Percentiles rank a stretch among this genome's conserved stretches.
phyloP scores from a whole-genome alignment of 192 early-diverging fungal species.

The Mortierella antarctica region DNA sequence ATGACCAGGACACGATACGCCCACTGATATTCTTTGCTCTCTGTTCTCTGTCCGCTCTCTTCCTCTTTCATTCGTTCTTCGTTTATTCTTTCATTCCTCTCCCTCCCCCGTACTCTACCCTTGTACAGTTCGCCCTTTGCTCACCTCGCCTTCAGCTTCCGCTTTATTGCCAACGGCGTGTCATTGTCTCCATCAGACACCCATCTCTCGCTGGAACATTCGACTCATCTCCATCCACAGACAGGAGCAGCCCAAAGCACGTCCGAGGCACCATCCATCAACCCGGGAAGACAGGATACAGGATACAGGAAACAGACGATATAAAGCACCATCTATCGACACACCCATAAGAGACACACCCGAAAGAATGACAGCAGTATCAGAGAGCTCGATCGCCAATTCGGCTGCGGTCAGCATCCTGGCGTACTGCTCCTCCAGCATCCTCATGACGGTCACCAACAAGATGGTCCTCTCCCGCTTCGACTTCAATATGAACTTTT shows the following conservation, averaged over 20 bases:
- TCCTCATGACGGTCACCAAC: constrained; percentile 91
- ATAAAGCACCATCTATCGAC: too few relatives aligned
- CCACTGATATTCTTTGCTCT: neutral
- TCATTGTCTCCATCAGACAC: too few relatives aligned
- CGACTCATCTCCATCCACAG: neutral
- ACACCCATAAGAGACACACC: neutral
- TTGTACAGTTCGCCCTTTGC: neutral
- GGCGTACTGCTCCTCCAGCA: constrained; percentile 89
- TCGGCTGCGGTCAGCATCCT: constrained; percentile 73
- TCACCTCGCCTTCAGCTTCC: too few relatives aligned
- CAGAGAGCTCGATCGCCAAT: constrained; percentile 33
- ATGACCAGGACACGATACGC: neutral
- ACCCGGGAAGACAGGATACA: neutral
- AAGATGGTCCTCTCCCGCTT: constrained; percentile 87
- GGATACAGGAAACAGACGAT: too few relatives aligned
- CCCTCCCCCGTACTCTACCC: neutral
- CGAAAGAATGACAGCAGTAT: constrained; percentile 22
- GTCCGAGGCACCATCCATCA: neutral
- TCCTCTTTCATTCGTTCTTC: neutral
- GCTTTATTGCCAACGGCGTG: too few relatives aligned
- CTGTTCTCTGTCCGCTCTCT: neutral
- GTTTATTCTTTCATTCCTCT: too few relatives aligned
- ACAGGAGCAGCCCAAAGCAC: neutral
- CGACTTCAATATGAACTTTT: constrained; percentile 88
- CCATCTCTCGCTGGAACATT: too few relatives aligned